Base-by-base conservation (phyloP, 2,329 filamentous ascomycete genomes). In the Paraconiothyrium brasiliense region DNA sequence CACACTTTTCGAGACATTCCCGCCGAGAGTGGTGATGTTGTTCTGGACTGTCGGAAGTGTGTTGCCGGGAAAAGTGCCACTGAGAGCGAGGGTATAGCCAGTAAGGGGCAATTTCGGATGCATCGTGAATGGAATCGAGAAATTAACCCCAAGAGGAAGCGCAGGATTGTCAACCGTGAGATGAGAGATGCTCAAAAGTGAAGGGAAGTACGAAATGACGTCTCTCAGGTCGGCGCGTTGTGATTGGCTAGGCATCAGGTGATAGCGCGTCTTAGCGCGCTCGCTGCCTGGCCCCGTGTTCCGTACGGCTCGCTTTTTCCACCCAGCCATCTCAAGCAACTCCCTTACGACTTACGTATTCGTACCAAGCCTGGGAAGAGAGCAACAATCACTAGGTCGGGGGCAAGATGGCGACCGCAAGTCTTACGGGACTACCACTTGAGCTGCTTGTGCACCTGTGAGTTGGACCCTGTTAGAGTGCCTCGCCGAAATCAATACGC, bases 41-140 rank as follows among this genome's bases (percentile, higher is more conserved):
- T 76, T 71, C 63, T 86, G 82, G 4, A 89, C 74, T 0, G 76
- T 73, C 6, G 75, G 74, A 66, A 91, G 88, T 3, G 82, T 85
- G 30, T 81, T 76, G 6, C 81, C 80, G 1, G 84, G 78, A 66
- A 92, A 89, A 5, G 84, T 85, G 62, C 90, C 90, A 59, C 86
- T 89, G 30, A 90, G 73, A 24, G 84, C 85, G 48, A 92, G 79
- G 6, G 79, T 79, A 67, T 78, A 83, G 4, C 83, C 84, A 1
- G 81, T 75, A 3, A 90, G 78, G 0, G 85, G 78, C 2, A 72
- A 69, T 49, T 71, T 56, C 4, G 54, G 66, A 57, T 68, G 58
- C 69, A 71, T 74, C 61, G 60, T 37, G 56, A 49, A 39, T 32
- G 56, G 22, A 41, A 22, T 37, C 35, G 35, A 57, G 52, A n/a